These are phyloP conservation scores for Triticum turgidum DNA, from an alignment of 176 grass and related monocot genomes.

Conservation along the genomic window DNA sequence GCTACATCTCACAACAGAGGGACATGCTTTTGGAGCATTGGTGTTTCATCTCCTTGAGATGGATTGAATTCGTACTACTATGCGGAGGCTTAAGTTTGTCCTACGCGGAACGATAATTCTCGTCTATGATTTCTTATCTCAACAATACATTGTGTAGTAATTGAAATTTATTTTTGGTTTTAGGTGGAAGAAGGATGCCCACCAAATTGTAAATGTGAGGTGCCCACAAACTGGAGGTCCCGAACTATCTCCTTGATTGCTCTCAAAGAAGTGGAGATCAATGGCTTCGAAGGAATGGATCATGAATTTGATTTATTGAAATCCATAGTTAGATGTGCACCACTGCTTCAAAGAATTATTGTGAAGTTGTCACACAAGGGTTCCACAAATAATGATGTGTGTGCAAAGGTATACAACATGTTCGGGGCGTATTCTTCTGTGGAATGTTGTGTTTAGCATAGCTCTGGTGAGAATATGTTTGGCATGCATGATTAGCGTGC, in stretches of 20 bases:
- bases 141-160: neutral
- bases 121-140: neutral
- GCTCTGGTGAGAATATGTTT: too few relatives aligned
- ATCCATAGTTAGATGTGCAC: neutral
- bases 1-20: neutral
- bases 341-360: neutral
- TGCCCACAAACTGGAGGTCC: neutral
- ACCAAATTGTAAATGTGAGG: neutral
- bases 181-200: neutral
- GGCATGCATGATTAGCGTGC: neutral
- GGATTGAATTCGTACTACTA: neutral
- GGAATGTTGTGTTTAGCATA: neutral
- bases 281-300: neutral
- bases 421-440: neutral
- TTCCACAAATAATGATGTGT: neutral
- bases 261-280: neutral
- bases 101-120: neutral
- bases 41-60: neutral
- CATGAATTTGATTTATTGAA: neutral
- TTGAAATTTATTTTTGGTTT: neutral
- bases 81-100: neutral
- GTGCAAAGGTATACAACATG: neutral
- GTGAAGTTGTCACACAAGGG: too few relatives aligned
- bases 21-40: neutral
- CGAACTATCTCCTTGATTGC: neutral